Evolutionary conservation across 768 basidiomycete genomes (phyloP).

Genomic region (Nidularia pulvinata): DNA sequence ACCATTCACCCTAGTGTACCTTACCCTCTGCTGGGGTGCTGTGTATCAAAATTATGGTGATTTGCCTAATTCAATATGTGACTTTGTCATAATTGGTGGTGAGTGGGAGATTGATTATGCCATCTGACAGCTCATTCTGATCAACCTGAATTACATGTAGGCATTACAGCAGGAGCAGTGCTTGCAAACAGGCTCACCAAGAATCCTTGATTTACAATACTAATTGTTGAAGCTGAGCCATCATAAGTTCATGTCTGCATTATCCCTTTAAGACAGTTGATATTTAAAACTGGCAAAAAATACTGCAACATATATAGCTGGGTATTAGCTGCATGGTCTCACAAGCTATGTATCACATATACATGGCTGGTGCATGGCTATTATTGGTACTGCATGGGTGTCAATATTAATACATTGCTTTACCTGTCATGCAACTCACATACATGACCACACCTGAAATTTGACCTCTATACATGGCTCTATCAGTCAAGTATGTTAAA

Average conservation of each 20-base stretch:
- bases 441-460: too few species aligned
- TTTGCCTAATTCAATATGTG: not conserved
- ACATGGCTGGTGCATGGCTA: too few species aligned
- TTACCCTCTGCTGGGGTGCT: not conserved
- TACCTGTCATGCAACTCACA: too few species aligned
- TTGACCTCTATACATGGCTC: too few species aligned
- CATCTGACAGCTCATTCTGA: not conserved
- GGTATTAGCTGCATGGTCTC: too few species aligned
- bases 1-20: not conserved
- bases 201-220: conserved; percentile 5
- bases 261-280: conserved; percentile 16
- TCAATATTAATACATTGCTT: too few species aligned
- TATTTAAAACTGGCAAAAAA: not conserved
- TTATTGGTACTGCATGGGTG: too few species aligned
- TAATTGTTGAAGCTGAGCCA: conserved; percentile 30
- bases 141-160: not conserved
- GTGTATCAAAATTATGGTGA: not conserved
- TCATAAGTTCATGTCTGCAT: conserved; percentile 20
- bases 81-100: not conserved
- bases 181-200: conserved; percentile 11
- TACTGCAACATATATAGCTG: too few species aligned
- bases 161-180: conserved; percentile 6
- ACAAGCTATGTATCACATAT: too few species aligned
- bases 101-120: not conserved
- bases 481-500: too few species aligned